Conservation (phyloP, 202 grass and related monocot species). For the Elaeis oleifera region DNA sequence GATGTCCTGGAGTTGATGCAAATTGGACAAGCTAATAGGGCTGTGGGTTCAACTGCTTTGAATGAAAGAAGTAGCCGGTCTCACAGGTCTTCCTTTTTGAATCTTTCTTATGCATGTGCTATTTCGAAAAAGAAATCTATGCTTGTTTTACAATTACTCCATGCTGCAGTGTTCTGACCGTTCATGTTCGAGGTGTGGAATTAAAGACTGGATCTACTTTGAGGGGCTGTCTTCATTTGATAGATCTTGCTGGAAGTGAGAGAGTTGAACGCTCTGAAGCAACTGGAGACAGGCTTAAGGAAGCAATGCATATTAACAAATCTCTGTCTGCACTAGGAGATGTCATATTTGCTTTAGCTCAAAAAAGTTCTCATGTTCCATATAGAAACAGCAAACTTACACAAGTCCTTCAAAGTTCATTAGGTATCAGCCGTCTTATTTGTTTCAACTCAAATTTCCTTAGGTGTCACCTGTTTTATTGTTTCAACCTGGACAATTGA, state of each 20-base stretch:
- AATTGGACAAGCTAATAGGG: slow-evolving; percentile 89
- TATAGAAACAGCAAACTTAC: slow-evolving; percentile 98
- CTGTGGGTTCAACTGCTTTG: slow-evolving; percentile 88
- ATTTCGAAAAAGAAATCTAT: neutral
- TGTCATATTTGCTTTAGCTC: slow-evolving; percentile 89
- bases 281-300: slow-evolving; percentile 89
- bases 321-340: slow-evolving; percentile 95
- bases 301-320: slow-evolving; percentile 95
- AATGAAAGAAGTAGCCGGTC: slow-evolving; percentile 95
- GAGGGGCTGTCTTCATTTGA: slow-evolving; percentile 82
- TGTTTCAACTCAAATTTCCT: slow-evolving; percentile 51
- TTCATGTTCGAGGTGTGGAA: slow-evolving; percentile 90
- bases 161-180: slow-evolving; percentile 75
- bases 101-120: neutral
- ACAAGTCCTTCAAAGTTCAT: slow-evolving; percentile 98
- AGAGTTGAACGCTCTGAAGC: slow-evolving; percentile 86
- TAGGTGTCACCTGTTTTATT: slow-evolving; percentile 42
- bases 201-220: slow-evolving; percentile 80
- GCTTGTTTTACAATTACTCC: slow-evolving; percentile 14
- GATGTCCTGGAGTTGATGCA: slow-evolving; percentile 92
- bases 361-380: slow-evolving; percentile 80
- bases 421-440: slow-evolving; percentile 44
- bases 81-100: slow-evolving; percentile 47
- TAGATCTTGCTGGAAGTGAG: slow-evolving; percentile 98
- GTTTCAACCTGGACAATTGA: too few species aligned